These are phyloP conservation scores for Camellia sinensis DNA, from an alignment of 148 eudicot genomes.

Conservation along the genomic window DNA sequence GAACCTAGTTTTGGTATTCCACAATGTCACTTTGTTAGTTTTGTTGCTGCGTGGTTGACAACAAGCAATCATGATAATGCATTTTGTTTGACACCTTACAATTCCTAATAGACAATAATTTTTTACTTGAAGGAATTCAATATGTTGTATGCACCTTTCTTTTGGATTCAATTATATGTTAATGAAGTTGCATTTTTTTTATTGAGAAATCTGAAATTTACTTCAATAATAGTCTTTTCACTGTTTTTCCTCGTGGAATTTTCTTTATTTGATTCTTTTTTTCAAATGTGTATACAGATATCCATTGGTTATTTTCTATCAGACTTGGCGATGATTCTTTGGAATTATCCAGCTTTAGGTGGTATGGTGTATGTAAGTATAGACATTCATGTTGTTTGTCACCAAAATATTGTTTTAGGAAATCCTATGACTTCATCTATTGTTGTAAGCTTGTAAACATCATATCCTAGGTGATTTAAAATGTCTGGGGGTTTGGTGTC, in stretches of 20 bases:
- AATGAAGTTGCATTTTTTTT: slow-evolving; percentile 4
- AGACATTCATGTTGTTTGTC: neutral
- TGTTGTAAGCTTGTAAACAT: slow-evolving; percentile 16
- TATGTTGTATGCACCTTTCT: neutral
- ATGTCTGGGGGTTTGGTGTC: slow-evolving; percentile 7
- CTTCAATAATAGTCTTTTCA: neutral
- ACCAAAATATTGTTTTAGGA: neutral
- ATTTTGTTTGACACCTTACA: no score
- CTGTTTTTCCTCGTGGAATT: neutral
- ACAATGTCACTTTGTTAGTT: neutral
- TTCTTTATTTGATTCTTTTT: slow-evolving; percentile 19
- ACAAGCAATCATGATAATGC: neutral
- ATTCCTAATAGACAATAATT: no score
- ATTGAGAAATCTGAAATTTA: neutral
- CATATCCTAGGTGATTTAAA: neutral
- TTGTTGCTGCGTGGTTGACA: neutral
- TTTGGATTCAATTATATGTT: neutral
- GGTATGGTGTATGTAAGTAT: slow-evolving; percentile 90
- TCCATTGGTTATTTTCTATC: slow-evolving; percentile 89
- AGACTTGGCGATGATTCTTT: slow-evolving; percentile 81
- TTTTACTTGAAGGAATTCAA: neutral
- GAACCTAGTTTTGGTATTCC: neutral
- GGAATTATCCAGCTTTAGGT: slow-evolving; percentile 83
- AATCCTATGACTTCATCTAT: neutral
- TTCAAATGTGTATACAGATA: slow-evolving; percentile 42